A percentile compares a stretch with the other conserved stretches of the same genome.
Conservation (phyloP, 768 basidiomycete species). For the Mycena chlorophos region DNA sequence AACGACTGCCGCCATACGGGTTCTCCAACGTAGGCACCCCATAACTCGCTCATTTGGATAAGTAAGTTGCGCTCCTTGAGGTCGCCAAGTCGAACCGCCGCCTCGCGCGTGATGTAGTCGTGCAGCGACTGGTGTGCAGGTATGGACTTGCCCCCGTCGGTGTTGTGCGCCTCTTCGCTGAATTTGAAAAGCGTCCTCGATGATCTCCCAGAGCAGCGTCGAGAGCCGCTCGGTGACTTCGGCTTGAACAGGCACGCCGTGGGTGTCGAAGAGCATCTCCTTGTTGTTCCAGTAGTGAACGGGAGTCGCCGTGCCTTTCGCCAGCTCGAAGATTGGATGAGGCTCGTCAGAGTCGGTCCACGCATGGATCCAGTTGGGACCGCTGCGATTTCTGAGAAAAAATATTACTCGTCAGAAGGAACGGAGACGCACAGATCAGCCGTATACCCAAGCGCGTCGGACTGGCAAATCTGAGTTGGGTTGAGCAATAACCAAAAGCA, state of each 20-base stretch:
- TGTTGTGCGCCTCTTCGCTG: constrained; percentile 16
- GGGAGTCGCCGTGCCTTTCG: constrained; percentile 19
- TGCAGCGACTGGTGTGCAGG: constrained; percentile 14
- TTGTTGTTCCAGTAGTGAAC: constrained; percentile 24
- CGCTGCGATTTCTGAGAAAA: constrained; percentile 10
- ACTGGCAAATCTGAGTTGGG: constrained; percentile 20
- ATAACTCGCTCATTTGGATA: constrained; percentile 24
- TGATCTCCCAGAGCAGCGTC: constrained; percentile 22
- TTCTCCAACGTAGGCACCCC: constrained; percentile 23
- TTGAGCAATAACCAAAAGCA: not conserved
- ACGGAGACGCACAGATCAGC: constrained; percentile 19
- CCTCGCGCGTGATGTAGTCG: constrained; percentile 20
- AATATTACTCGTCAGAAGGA: not conserved
- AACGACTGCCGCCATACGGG: constrained; percentile 24
- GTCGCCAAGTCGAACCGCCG: constrained; percentile 12
- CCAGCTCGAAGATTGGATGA: constrained; percentile 23
- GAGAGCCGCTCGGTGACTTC: constrained; percentile 18
- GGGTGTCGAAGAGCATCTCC: constrained; percentile 17
- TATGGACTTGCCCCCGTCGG: constrained; percentile 17
- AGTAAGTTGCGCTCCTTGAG: constrained; percentile 18
- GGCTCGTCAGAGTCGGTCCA: constrained; percentile 21
- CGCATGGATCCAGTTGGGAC: constrained; percentile 24
- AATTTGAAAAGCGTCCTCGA: constrained; percentile 23
- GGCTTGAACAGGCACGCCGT: constrained; percentile 14
- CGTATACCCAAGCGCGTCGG: constrained; percentile 21